phyloP scores from a whole-genome alignment of 2,329 filamentous ascomycete species.

The Phaeosphaeria sp. region DNA sequence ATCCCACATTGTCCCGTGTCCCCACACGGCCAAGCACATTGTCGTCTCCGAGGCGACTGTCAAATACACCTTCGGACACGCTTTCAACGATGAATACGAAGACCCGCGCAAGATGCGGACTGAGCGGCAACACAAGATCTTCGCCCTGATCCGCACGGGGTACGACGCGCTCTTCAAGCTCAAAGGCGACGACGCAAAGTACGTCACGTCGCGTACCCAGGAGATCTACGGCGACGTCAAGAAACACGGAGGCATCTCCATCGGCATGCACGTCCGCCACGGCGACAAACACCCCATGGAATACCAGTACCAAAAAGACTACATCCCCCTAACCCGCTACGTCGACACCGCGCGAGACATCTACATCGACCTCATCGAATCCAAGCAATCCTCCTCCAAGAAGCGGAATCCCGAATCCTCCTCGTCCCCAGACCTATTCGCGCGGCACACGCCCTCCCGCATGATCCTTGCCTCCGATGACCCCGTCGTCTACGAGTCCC shows the following conservation, averaged over 20 bases:
- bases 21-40: slow-evolving; percentile 76
- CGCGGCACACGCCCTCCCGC: slow-evolving; percentile 42
- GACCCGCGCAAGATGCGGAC: slow-evolving; percentile 58
- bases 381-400: slow-evolving; percentile 19
- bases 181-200: slow-evolving; percentile 67
- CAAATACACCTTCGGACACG: slow-evolving; percentile 67
- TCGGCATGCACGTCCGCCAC: slow-evolving; percentile 81
- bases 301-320: slow-evolving; percentile 77
- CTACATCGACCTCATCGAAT: slow-evolving; percentile 57
- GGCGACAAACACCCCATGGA: slow-evolving; percentile 81
- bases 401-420: slow-evolving; percentile 5
- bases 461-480: slow-evolving; percentile 82
- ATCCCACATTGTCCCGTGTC: slow-evolving; percentile 80
- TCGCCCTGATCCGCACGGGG: slow-evolving; percentile 70
- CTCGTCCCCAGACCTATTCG: slow-evolving; percentile 16
- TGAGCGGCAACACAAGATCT: slow-evolving; percentile 67
- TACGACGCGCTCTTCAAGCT: slow-evolving; percentile 79
- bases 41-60: slow-evolving; percentile 75
- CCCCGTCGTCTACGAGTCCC: slow-evolving; percentile 72
- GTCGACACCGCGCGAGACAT: slow-evolving; percentile 62
- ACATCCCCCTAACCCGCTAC: slow-evolving; percentile 77
- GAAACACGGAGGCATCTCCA: slow-evolving; percentile 59
- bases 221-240: slow-evolving; percentile 60
- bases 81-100: slow-evolving; percentile 62
- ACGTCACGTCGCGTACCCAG: slow-evolving; percentile 66